A percentile compares a stretch with the other conserved stretches of the same genome.
Conservation (phyloP, 495 filamentous ascomycete species). For the Hyphodiscus hymeniophilus region DNA sequence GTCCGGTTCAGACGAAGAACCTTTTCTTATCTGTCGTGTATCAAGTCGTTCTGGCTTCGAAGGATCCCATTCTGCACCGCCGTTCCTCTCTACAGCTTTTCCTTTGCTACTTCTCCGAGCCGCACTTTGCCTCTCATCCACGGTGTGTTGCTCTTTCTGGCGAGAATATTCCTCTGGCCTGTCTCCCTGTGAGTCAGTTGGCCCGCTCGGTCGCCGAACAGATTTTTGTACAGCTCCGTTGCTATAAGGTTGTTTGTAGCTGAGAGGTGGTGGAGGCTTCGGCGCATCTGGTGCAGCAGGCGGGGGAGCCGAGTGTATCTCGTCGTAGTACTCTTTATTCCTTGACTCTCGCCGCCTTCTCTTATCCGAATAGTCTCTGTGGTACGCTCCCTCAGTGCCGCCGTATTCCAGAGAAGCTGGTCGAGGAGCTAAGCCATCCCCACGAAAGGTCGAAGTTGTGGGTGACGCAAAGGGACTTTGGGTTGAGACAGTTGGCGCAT, state of each 20-base stretch:
- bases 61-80: slow-evolving; percentile 1
- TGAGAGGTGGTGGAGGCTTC: slow-evolving; percentile 44
- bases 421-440: slow-evolving; percentile 38
- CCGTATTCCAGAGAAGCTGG: slow-evolving; percentile 40
- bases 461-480: slow-evolving; percentile 43
- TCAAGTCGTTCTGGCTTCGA: slow-evolving; percentile 1
- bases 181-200: slow-evolving; percentile 7
- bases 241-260: slow-evolving; percentile 44
- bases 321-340: slow-evolving; percentile 28
- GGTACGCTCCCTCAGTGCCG: slow-evolving; percentile 17
- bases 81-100: not conserved
- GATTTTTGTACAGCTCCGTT: slow-evolving; percentile 28
- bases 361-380: slow-evolving; percentile 36
- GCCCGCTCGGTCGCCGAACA: slow-evolving; percentile 29
- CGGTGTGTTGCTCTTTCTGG: slow-evolving; percentile 2
- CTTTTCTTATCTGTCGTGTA: slow-evolving; percentile 4
- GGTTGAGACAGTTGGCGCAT: slow-evolving; percentile 39
- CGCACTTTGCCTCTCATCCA: not conserved
- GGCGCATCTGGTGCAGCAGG: slow-evolving; percentile 53
- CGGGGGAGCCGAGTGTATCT: slow-evolving; percentile 28
- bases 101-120: slow-evolving; percentile 4
- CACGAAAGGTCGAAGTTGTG: slow-evolving; percentile 36
- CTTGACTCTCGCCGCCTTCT: slow-evolving; percentile 27
- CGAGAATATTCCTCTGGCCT: slow-evolving; percentile 17
- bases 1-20: slow-evolving; percentile 7